Evolutionary conservation across 345 rosid genomes (phyloP), one percentile per base, ranked within the genome.

Genomic region (Punica granatum): DNA sequence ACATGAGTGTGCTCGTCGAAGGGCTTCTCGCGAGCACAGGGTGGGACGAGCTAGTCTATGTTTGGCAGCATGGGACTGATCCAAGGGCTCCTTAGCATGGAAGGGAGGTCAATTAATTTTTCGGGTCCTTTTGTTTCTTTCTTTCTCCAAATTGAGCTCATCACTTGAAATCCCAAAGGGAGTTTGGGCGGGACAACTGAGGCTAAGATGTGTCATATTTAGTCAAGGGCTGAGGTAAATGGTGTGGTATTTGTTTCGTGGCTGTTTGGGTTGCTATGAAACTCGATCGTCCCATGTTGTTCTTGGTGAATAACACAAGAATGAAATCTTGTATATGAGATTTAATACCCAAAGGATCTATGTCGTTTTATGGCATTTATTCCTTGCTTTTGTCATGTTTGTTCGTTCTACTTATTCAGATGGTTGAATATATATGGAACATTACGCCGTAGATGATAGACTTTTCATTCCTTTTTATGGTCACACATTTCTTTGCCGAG

Each of bases 61-160:
- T 92, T 64, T 91, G 98, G 98, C 99, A 88, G 74, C 92, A 91
- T 26, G 96, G 99, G 69, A 91, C 85, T 73, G 98, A 89, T 64
- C 98, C 98, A 0, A 83, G 90, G 81, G 93, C 89, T 1, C 77
- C 79, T 77, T 93, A 79, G 72, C 15, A 21, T 49, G 23, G 78
- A 58, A 64, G 66, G 61, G 33, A 69, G 44, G 42, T 28, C 12
- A 12, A 63, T 23, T 63, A 4, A 26, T 56, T 56, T 56, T 4
- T 25, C 32, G 33, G 2, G 34, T 56, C 26, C 61, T 56, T 51
- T 26, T 56, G 4, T 25, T 53, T 23, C 30, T 30, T 28, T 12
- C 18, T n/a, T 13, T 16, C 15, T 14, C 61, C 34, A 13, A 10
- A 18, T 13, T 56, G 34, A 14, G 34, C 34, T 56, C 31, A 28